phyloP scores from a whole-genome alignment of 1,284 basidiomycete species.

The Apiotrichum montevideense region DNA sequence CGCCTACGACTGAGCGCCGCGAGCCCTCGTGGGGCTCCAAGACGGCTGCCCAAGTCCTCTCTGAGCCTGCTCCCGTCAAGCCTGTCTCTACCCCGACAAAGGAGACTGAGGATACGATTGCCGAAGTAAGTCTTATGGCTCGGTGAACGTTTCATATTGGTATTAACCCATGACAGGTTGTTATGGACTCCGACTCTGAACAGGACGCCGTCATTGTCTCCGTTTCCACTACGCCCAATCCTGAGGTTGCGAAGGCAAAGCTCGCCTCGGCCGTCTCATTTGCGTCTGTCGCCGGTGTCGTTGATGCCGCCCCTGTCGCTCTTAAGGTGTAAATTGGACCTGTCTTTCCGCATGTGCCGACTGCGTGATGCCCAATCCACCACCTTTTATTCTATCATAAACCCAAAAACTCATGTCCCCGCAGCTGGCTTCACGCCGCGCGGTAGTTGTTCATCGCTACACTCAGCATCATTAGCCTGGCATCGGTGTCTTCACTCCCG shows the following conservation, averaged over 20 bases:
- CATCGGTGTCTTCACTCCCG: background rate
- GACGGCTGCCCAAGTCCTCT: conserved; percentile 47
- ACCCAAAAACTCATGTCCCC: background rate
- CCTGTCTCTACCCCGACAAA: conserved; percentile 12
- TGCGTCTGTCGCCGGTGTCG: conserved; percentile 30
- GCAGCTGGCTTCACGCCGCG: background rate
- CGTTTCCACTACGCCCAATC: conserved; percentile 27
- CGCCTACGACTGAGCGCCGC: conserved; percentile 24
- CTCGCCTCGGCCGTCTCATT: conserved; percentile 31
- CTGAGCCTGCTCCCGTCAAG: conserved; percentile 43
- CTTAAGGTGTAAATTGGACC: conserved; percentile 32
- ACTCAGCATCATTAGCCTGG: background rate
- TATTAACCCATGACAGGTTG: conserved; percentile 21
- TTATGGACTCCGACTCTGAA: conserved; percentile 42
- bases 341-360: too few species aligned
- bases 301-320: conserved; percentile 28
- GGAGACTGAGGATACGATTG: conserved; percentile 19
- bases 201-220: conserved; percentile 46
- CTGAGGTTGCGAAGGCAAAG: conserved; percentile 17
- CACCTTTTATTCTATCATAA: background rate
- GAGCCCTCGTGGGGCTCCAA: conserved; percentile 32
- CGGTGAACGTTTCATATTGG: background rate
- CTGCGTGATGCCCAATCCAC: background rate
- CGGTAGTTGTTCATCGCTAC: conserved; percentile 1
- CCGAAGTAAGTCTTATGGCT: conserved; percentile 2